Percentiles rank a stretch among this genome's conserved stretches.
These are phyloP conservation scores for Cephaloascus albidus DNA, from an alignment of 805 yeast genomes.

Conservation along the genomic window DNA sequence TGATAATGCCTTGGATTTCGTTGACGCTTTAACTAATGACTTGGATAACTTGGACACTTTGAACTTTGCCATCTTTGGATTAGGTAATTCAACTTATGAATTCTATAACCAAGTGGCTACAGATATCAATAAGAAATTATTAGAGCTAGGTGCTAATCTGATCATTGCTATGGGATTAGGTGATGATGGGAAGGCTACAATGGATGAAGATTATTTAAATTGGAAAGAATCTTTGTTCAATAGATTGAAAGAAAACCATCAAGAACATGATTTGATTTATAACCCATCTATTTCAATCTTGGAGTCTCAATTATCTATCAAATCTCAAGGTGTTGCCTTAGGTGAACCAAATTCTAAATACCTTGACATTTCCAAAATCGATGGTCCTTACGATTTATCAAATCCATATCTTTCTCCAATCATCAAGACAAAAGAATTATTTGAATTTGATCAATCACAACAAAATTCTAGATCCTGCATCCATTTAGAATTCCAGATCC, in stretches of 20 bases:
- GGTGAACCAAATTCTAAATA: conserved; percentile 76
- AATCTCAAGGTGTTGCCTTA: conserved; percentile 39
- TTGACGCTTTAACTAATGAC: conserved; percentile 55
- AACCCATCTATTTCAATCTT: conserved; percentile 54
- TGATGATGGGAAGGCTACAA: conserved; percentile 90
- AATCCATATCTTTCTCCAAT: conserved; percentile 81
- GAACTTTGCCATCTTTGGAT: conserved; percentile 73
- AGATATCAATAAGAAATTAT: conserved; percentile 39
- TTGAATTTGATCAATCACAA: no score
- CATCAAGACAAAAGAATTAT: conserved; percentile 54
- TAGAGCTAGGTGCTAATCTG: conserved; percentile 60
- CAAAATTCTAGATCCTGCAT: conserved; percentile 65
- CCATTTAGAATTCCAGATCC: conserved; percentile 81
- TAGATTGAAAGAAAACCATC: conserved; percentile 51
- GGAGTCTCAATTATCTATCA: conserved; percentile 23
- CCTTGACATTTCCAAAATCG: conserved; percentile 15
- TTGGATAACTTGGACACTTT: conserved; percentile 45
- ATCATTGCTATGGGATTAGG: conserved; percentile 83
- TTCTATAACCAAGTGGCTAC: conserved; percentile 79
- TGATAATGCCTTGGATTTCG: conserved; percentile 81
- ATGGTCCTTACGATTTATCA: conserved; percentile 69
- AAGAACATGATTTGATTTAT: conserved; percentile 73
- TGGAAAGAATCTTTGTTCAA: conserved; percentile 84
- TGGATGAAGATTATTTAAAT: conserved; percentile 88
- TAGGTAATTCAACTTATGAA: conserved; percentile 94